phyloP scores from a whole-genome alignment of 345 rosid genomes.

The Salix koriyanagi region DNA sequence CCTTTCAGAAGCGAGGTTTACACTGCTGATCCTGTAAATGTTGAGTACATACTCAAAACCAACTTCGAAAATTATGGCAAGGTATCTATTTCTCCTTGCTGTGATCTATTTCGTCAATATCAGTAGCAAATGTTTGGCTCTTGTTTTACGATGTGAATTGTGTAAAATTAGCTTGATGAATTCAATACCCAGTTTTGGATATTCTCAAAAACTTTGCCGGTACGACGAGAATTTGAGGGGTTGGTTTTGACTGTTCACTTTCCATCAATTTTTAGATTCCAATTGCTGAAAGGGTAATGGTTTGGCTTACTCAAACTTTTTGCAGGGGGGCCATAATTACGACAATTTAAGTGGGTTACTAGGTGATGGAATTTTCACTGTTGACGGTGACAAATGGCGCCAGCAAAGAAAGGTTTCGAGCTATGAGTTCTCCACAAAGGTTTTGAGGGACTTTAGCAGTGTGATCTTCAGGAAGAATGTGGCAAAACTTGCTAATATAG shows the following conservation, averaged over 20 bases:
- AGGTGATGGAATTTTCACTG: constrained; percentile 43
- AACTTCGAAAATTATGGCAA: constrained; percentile 41
- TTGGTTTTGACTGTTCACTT: background rate
- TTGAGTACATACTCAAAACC: constrained; percentile 41
- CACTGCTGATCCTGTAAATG: constrained; percentile 37
- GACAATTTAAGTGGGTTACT: constrained; percentile 20
- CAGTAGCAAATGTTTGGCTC: too few relatives aligned
- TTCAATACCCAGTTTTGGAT: constrained; percentile 7
- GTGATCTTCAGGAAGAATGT: constrained; percentile 31
- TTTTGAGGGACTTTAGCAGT: constrained; percentile 35
- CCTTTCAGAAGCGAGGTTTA: constrained; percentile 32
- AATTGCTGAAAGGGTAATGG: background rate
- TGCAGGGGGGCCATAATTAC: constrained; percentile 21
- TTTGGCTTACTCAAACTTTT: background rate
- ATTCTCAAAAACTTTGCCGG: too few relatives aligned
- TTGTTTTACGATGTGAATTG: too few relatives aligned
- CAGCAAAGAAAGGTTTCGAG: constrained; percentile 43
- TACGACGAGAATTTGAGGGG: background rate
- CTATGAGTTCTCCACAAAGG: constrained; percentile 41
- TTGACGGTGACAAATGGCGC: constrained; percentile 43
- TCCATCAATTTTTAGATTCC: too few relatives aligned
- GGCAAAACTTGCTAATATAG: constrained; percentile 27
- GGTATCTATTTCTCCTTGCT: constrained; percentile 13
- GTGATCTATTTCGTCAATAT: constrained; percentile 40
- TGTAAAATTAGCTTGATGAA: too few relatives aligned